phyloP scores from a whole-genome alignment of 441 rosid species.

The Euphorbia corollata region DNA sequence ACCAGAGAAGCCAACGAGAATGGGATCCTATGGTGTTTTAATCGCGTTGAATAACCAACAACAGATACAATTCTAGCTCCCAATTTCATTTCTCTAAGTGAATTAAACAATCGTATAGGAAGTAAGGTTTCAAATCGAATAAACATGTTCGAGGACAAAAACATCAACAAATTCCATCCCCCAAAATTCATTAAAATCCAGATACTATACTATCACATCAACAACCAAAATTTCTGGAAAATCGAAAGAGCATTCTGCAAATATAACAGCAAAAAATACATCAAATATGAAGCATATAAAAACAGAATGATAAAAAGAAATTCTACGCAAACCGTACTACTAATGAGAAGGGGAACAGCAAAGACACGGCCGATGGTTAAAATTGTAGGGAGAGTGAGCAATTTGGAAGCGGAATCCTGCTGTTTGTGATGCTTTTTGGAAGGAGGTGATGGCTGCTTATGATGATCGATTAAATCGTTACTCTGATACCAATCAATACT shows the following conservation, averaged over 20 bases:
- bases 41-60: not conserved
- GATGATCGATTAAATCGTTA: constrained; percentile 13
- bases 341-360: constrained; percentile 75
- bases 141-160: not conserved
- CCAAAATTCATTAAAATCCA: not conserved
- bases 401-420: constrained; percentile 36
- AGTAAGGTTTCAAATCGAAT: not conserved
- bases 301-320: not conserved
- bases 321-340: constrained; percentile 38
- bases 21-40: not conserved
- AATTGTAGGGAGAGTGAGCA: constrained; percentile 78
- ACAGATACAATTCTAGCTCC: not conserved
- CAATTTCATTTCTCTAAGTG: too few relatives aligned
- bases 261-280: too few relatives aligned
- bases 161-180: not conserved
- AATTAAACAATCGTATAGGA: not conserved
- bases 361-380: constrained; percentile 89
- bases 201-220: too few relatives aligned
- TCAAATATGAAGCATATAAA: too few relatives aligned
- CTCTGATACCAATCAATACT: constrained; percentile 22
- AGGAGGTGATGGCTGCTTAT: constrained; percentile 24
- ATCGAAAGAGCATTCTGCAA: too few relatives aligned
- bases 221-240: too few relatives aligned
- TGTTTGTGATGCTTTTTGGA: constrained; percentile 23
- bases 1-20: not conserved